Conservation (phyloP, 129 eudicot genomes). For the Helichrysum umbraculigerum region DNA sequence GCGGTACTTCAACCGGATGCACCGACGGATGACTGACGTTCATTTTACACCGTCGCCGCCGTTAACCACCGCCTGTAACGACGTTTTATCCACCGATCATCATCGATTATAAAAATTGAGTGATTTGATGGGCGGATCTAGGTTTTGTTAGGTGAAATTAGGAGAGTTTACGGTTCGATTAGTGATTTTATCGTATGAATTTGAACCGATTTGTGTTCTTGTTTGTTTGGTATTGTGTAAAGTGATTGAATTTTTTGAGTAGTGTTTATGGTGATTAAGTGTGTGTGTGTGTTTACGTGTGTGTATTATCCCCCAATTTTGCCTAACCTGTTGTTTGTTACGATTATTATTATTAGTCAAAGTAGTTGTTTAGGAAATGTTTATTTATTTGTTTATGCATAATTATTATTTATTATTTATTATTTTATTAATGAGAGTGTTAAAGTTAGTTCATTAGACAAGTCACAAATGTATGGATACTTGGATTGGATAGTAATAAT, state of each 20-base stretch:
- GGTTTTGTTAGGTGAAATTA: conserved; percentile 19
- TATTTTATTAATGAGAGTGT: no score
- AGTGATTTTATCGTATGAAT: conserved; percentile 25
- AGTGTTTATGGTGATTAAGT: conserved; percentile 8
- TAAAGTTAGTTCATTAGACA: no score
- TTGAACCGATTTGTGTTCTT: background rate
- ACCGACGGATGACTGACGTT: conserved; percentile 70
- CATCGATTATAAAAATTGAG: conserved; percentile 25
- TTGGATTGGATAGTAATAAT: no score
- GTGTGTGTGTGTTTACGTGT: background rate
- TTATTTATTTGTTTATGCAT: no score
- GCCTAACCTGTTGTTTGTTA: background rate
- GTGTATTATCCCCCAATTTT: conserved; percentile 22
- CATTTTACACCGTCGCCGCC: conserved; percentile 43
- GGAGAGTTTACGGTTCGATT: conserved; percentile 12
- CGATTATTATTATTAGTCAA: no score
- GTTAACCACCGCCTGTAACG: conserved; percentile 29
- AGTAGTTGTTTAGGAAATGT: no score
- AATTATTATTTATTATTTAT: no score
- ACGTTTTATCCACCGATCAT: conserved; percentile 31
- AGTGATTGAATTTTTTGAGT: conserved; percentile 17
- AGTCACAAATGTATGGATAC: no score
- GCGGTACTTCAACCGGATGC: conserved; percentile 70
- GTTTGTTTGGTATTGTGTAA: background rate
- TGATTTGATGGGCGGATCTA: conserved; percentile 32